Base-by-base conservation (phyloP, 2,329 filamentous ascomycete genomes). In the Diplocarpon rosae region DNA sequence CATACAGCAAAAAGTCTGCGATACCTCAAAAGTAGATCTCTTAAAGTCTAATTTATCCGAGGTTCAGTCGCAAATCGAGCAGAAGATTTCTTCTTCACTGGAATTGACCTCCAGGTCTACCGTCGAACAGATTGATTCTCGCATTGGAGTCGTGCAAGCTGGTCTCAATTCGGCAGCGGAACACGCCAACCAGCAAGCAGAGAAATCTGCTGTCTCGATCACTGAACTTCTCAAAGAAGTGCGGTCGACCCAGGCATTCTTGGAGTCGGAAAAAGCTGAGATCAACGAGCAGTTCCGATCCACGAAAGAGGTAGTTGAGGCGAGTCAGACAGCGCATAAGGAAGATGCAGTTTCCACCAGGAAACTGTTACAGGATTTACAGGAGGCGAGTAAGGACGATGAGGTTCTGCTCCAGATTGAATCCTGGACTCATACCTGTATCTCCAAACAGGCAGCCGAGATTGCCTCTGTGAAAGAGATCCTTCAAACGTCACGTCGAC, bases 391-490 rank as follows among this genome's bases (percentile, higher is more conserved):
- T 37, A 46, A 39, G 36, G 42, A 40, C 20, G 37, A 46, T 6
- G 37, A 49, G 16, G 35, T 49, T 29, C 42, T 50, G 6, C 10
- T 31, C 8, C 48, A 47, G 24, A 37, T 50, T 16, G 44, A 46
- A 37, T 39, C 39, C 1, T 40, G 37, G 29, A 29, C 32, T 5
- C 39, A 46, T 29, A 46, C 15, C 3, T 20, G 33, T 29, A 46
- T 34, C 7, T 14, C 39, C 1, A 42, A 42, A n/a, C 44, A 46
- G 28, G 34, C n/a, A 30, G 20, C 34, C 7, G 44, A 38, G 20
- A 12, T 34, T 8, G 29, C 38, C 9, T 5, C 28, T 2, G 24
- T 47, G 20, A 46, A 15, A 28, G 38, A 37, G 14, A 28, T 38
- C 5, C 30, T 39, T 28, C 35, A 43, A 16, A 4, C n/a, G 1